A percentile compares a stretch with the other conserved stretches of the same genome.
Evolutionary conservation across 192 early-diverging fungal species (phyloP).

Genomic region (Powellomyces hirtus): DNA sequence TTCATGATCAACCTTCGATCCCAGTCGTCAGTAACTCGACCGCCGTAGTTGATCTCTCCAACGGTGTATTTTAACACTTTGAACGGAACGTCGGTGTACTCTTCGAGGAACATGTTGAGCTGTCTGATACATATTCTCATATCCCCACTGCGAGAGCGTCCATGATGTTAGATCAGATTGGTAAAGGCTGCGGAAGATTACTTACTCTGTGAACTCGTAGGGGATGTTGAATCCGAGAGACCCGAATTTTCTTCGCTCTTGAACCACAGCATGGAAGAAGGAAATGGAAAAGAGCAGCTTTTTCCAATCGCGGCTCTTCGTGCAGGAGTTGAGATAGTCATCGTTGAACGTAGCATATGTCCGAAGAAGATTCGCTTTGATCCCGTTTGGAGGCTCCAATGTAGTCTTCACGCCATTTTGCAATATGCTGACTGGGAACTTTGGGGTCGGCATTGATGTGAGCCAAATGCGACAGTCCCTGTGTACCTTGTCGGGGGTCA

Average conservation of each 20-base stretch:
- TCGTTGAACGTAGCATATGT: constrained; percentile 60
- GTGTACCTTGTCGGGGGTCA: constrained; percentile 57
- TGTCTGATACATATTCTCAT: constrained; percentile 56
- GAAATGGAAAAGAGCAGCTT: constrained; percentile 55
- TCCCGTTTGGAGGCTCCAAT: constrained; percentile 58
- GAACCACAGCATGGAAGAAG: constrained; percentile 62
- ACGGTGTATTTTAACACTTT: constrained; percentile 60
- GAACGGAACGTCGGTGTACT: constrained; percentile 57
- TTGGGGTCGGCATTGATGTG: constrained; percentile 57
- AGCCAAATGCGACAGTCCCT: constrained; percentile 59
- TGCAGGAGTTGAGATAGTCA: constrained; percentile 46
- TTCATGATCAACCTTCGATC: constrained; percentile 60
- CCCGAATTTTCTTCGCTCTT: constrained; percentile 60
- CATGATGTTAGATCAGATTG: too few species aligned
- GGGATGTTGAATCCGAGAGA: constrained; percentile 62
- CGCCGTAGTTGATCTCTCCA: constrained; percentile 64
- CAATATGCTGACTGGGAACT: constrained; percentile 60
- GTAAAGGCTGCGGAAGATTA: background rate
- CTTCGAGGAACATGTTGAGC: constrained; percentile 62
- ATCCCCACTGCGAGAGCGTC: constrained; percentile 48
- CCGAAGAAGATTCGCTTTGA: constrained; percentile 57
- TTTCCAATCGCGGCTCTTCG: constrained; percentile 51
- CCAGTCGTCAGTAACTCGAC: constrained; percentile 59
- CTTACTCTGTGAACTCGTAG: constrained; percentile 53
- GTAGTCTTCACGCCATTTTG: constrained; percentile 65